Evolutionary conservation across 805 yeast species (phyloP), one percentile per base, ranked within the genome.

Genomic region (Candida stauntonica): DNA sequence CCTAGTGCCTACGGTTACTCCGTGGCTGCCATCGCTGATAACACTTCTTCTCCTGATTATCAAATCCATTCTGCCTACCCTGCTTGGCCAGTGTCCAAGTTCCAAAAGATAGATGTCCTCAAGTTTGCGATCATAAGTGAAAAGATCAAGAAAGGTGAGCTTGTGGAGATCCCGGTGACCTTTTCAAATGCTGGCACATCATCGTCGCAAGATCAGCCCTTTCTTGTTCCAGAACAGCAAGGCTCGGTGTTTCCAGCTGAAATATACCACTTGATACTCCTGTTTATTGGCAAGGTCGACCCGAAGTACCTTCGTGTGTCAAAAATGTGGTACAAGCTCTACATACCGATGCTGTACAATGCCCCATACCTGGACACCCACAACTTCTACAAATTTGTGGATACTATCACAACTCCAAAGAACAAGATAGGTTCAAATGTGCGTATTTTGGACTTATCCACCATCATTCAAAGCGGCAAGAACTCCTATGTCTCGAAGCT

Each of bases 401-500:
- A 82, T 7, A 64, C 86, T 0, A 67, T 85, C 24, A 64, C 80
- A 18, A 63, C 69, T 16, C 57, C 70, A 32, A 73, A 72, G 57
- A 66, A 62, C 43, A 70, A 71, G 34, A 37, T 57, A 16, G 91
- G 89, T 4, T 62, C 69, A 9, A 54, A 73, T 40, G 93, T 93
- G 13, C 68, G 67, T 38, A 69, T 67, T 13, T 67, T 93, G 29
- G 93, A 93, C 55, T 66, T 93, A 26, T 73, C 95, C 8, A 71
- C 75, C 31, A 86, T 89, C 33, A 78, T 88, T 44, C 98, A 93
- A 60, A 73, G 86, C 26, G 98, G 98, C 11, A 88, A 86, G 58
- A 93, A 88, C 61, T 91, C 97, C 5, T 83, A 71, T 58, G 87
- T 91, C 11, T 86, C 97, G 0, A 81, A 85, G 47, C 58, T 93